A percentile compares a stretch with the other conserved stretches of the same genome.
These are phyloP conservation scores for Macrolepiota dolichaula DNA, from an alignment of 768 basidiomycete genomes.

Conservation along the genomic window DNA sequence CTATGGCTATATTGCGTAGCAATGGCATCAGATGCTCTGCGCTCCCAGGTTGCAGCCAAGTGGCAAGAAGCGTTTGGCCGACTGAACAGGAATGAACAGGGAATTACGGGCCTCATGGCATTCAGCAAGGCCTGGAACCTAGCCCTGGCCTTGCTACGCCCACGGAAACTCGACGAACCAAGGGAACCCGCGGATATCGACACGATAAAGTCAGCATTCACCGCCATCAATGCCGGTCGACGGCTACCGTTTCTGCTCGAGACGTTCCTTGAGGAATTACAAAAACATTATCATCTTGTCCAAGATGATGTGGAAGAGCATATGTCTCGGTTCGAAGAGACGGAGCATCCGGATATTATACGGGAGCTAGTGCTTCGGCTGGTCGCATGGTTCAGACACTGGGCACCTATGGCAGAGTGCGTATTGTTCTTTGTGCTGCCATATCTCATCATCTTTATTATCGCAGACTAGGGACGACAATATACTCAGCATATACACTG, in stretches of 20 bases:
- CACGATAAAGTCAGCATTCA: constrained; percentile 53
- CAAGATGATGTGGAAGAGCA: constrained; percentile 53
- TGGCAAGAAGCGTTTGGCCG: constrained; percentile 72
- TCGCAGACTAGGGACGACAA: constrained; percentile 55
- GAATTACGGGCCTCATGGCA: constrained; percentile 60
- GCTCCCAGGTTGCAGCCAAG: constrained; percentile 61
- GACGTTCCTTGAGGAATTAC: constrained; percentile 68
- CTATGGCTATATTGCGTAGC: constrained; percentile 2
- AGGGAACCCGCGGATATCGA: constrained; percentile 24
- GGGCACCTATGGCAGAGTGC: constrained; percentile 67
- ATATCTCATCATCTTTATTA: constrained; percentile 8
- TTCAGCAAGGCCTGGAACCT: constrained; percentile 71
- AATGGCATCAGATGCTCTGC: constrained; percentile 63
- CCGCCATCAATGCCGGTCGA: constrained; percentile 51
- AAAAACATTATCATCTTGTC: constrained; percentile 56
- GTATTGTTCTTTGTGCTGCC: constrained; percentile 19
- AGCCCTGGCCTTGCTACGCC: constrained; percentile 51
- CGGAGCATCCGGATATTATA: constrained; percentile 46
- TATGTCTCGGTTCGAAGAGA: constrained; percentile 53
- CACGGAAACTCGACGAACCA: constrained; percentile 18
- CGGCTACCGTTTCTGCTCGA: constrained; percentile 66
- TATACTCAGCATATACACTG: constrained; percentile 59
- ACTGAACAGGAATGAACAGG: constrained; percentile 54
- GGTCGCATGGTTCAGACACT: constrained; percentile 71
- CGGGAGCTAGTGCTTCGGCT: constrained; percentile 55